phyloP scores from a whole-genome alignment of 176 grass and related monocot species.

The Paspalum vaginatum region DNA sequence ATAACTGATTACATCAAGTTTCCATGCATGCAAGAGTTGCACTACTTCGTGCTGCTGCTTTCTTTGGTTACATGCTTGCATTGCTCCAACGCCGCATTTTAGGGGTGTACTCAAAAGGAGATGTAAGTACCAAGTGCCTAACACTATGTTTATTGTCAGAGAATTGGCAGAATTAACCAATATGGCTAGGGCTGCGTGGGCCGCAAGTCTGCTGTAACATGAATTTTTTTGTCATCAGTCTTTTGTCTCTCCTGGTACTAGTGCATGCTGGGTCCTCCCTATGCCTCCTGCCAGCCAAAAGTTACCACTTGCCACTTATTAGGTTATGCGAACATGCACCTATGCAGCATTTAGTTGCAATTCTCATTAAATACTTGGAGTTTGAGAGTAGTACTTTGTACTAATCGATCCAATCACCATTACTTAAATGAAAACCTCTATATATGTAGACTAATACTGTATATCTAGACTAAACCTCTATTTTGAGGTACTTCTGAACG shows the following conservation, averaged over 20 bases:
- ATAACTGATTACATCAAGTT: slow-evolving; percentile 33
- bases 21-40: slow-evolving; percentile 57
- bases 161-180: slow-evolving; percentile 44
- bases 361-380: slow-evolving; percentile 16
- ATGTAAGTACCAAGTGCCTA: slow-evolving; percentile 59
- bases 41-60: slow-evolving; percentile 67
- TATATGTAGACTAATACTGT: no score
- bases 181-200: slow-evolving; percentile 42
- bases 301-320: neutral
- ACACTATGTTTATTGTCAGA: slow-evolving; percentile 19
- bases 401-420: neutral
- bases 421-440: no score
- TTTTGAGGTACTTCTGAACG: no score
- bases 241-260: slow-evolving; percentile 51
- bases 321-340: neutral
- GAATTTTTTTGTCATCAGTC: slow-evolving; percentile 44
- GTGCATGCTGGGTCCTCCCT: slow-evolving; percentile 24
- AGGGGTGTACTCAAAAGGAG: slow-evolving; percentile 57
- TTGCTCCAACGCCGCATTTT: slow-evolving; percentile 67
- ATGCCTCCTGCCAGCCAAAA: slow-evolving; percentile 9
- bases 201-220: slow-evolving; percentile 47
- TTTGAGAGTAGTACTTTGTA: neutral
- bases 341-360: slow-evolving; percentile 13
- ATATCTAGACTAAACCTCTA: no score
- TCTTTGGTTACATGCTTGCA: slow-evolving; percentile 94